A percentile compares a stretch with the other conserved stretches of the same genome.
Evolutionary conservation across 2,329 filamentous ascomycete species (phyloP).

Genomic region (Colletotrichum sp.): DNA sequence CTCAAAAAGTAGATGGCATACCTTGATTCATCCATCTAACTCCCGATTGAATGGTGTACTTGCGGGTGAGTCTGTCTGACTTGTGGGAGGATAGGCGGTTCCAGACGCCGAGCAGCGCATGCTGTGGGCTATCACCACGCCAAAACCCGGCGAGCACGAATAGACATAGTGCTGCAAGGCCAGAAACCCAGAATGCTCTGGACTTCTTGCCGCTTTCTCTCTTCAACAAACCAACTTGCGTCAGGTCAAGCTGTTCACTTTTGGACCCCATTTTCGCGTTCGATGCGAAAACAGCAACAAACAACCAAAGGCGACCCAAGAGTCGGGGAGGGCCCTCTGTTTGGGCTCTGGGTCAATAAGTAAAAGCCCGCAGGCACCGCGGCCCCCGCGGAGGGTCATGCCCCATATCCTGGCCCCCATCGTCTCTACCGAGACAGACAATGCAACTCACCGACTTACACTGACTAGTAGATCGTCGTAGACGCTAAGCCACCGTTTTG

Average conservation of each 20-base stretch:
- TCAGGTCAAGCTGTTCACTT: background rate
- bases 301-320: background rate
- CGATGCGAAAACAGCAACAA: background rate
- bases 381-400: background rate
- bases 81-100: background rate
- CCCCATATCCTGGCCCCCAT: background rate
- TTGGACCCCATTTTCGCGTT: constrained; percentile 5
- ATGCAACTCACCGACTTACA: background rate
- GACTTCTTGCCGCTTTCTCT: background rate
- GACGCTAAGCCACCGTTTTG: background rate
- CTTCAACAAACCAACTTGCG: background rate
- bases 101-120: background rate
- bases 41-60: background rate
- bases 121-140: background rate
- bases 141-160: background rate
- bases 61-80: background rate
- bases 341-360: background rate
- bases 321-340: background rate
- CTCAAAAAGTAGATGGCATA: background rate
- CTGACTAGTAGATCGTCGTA: background rate
- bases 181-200: background rate
- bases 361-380: background rate
- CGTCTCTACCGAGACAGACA: background rate
- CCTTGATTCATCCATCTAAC: constrained; percentile 17
- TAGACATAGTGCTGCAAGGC: background rate